Evolutionary conservation across 345 rosid species (phyloP).

Genomic region (Populus tremula): DNA sequence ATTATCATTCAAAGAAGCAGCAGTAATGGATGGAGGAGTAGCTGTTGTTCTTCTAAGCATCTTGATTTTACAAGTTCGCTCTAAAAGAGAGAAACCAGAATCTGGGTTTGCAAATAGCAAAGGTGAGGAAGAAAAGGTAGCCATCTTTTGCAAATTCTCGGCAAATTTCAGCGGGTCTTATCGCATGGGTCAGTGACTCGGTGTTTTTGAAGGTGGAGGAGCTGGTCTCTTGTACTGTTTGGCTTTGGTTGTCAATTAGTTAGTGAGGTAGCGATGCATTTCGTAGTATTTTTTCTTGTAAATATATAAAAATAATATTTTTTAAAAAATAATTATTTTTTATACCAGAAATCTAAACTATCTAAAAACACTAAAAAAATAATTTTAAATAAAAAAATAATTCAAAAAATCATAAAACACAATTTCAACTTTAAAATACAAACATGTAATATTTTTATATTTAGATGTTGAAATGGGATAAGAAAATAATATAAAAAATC

Average conservation of each 20-base stretch:
- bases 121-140: conserved; percentile 27
- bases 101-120: conserved; percentile 19
- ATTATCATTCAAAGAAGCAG: conserved; percentile 23
- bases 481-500: no score
- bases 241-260: not conserved
- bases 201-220: not conserved
- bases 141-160: conserved; percentile 22
- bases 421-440: no score
- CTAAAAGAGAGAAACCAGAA: conserved; percentile 11
- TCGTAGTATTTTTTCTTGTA: no score
- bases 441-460: no score
- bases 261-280: no score
- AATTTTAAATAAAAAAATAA: no score
- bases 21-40: conserved; percentile 23
- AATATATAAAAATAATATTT: no score
- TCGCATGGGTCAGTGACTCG: not conserved
- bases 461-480: no score
- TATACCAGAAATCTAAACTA: no score
- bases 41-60: conserved; percentile 20
- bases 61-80: conserved; percentile 7
- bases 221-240: not conserved
- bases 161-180: not conserved
- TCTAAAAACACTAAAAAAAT: no score
- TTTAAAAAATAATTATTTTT: no score
- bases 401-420: no score